Conservation (phyloP, 139 green algal genomes). For the Haematococcus sp. region DNA sequence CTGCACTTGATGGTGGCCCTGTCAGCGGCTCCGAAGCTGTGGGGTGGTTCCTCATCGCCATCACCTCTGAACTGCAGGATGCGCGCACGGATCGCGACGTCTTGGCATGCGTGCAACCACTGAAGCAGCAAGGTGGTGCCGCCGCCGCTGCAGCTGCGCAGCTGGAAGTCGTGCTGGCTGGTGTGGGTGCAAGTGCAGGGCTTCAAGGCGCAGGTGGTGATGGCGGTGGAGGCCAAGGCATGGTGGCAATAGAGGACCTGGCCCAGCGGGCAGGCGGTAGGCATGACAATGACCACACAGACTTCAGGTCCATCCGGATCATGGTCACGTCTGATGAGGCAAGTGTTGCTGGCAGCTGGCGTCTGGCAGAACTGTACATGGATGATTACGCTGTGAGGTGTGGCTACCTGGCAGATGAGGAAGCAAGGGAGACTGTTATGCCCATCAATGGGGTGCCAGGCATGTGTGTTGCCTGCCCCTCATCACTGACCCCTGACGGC, state of each 20-base stretch:
- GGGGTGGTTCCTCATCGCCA: slow-evolving; percentile 34
- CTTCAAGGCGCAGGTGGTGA: neutral
- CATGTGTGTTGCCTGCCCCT: neutral
- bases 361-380: neutral
- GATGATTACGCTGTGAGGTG: neutral
- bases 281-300: slow-evolving; percentile 45
- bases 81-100: slow-evolving; percentile 5
- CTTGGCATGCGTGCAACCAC: slow-evolving; percentile 6
- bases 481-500: neutral
- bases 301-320: slow-evolving; percentile 39
- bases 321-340: slow-evolving; percentile 41
- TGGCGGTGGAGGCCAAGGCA: neutral
- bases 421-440: too few relatives aligned
- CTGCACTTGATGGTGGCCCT: neutral
- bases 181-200: neutral
- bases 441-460: too few relatives aligned
- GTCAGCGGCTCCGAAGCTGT: neutral
- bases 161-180: slow-evolving; percentile 34
- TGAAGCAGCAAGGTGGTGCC: neutral
- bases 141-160: slow-evolving; percentile 15
- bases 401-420: too few relatives aligned
- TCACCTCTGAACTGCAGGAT: neutral
- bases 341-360: neutral
- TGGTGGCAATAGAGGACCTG: slow-evolving; percentile 35
- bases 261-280: slow-evolving; percentile 23